These are phyloP conservation scores for Globisporangium irregulare DNA, from an alignment of 352 stramenopile species.

Conservation along the genomic window DNA sequence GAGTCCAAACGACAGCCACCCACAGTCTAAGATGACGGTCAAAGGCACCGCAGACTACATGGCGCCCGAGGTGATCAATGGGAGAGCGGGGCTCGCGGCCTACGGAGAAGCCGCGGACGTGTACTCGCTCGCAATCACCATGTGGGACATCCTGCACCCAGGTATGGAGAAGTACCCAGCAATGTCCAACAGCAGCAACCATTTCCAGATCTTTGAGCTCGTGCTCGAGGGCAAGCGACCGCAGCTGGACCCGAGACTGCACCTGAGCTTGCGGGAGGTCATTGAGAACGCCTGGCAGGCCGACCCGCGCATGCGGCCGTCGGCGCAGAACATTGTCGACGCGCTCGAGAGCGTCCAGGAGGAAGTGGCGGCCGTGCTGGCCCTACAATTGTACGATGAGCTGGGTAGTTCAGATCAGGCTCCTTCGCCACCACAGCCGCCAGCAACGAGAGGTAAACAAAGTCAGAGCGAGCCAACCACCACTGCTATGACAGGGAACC, in stretches of 20 bases:
- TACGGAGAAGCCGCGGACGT: conserved; percentile 72
- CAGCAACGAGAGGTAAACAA: background rate
- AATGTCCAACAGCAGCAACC: conserved; percentile 23
- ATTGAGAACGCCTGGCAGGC: conserved; percentile 52
- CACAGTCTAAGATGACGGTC: conserved; percentile 45
- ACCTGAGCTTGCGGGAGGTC: conserved; percentile 43
- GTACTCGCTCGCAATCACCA: conserved; percentile 56
- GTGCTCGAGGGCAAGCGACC: conserved; percentile 46
- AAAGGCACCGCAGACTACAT: conserved; percentile 73
- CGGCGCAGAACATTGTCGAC: conserved; percentile 41
- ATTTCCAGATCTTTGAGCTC: conserved; percentile 47
- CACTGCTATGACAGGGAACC: background rate
- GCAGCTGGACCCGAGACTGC: conserved; percentile 29
- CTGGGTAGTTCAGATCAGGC: conserved; percentile 16
- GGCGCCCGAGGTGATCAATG: conserved; percentile 67
- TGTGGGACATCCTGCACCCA: conserved; percentile 69
- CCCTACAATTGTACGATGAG: conserved; percentile 44
- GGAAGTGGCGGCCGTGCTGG: conserved; percentile 42
- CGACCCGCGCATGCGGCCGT: conserved; percentile 45
- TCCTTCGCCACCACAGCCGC: background rate
- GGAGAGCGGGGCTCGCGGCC: conserved; percentile 33
- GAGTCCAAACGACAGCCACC: background rate
- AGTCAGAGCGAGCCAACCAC: background rate
- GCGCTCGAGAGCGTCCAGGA: conserved; percentile 63
- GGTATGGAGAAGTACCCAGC: conserved; percentile 45